phyloP scores from a whole-genome alignment of 2,329 filamentous ascomycete genomes.

The Coniella vitis region DNA sequence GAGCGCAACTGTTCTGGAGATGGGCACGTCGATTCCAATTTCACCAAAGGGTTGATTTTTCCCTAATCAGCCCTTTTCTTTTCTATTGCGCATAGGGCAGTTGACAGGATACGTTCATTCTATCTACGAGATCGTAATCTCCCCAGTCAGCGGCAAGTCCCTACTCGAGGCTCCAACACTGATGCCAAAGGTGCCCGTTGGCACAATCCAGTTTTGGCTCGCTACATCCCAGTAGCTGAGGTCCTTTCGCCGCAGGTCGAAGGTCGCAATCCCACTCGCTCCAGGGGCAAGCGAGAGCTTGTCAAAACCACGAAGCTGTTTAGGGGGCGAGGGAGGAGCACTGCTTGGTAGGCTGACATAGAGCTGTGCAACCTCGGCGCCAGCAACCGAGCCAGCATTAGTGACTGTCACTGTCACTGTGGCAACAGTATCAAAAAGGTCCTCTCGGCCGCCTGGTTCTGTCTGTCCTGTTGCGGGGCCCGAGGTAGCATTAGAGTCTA shows the following conservation, averaged over 20 bases:
- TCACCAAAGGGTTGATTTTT: too few relatives aligned
- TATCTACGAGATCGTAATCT: slow-evolving; percentile 17
- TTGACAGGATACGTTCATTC: neutral
- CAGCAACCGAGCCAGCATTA: slow-evolving; percentile 55
- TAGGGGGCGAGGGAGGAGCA: slow-evolving; percentile 32
- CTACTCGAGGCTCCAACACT: slow-evolving; percentile 40
- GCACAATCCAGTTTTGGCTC: slow-evolving; percentile 53
- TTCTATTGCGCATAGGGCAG: too few relatives aligned
- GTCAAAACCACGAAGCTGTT: slow-evolving; percentile 55
- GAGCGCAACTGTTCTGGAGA: too few relatives aligned
- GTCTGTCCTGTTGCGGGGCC: slow-evolving; percentile 34
- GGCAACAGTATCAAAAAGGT: slow-evolving; percentile 39
- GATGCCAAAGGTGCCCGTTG: slow-evolving; percentile 35
- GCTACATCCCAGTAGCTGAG: slow-evolving; percentile 57
- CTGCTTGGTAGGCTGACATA: slow-evolving; percentile 38
- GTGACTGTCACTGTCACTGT: slow-evolving; percentile 53
- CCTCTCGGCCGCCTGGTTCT: slow-evolving; percentile 36
- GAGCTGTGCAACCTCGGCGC: slow-evolving; percentile 62
- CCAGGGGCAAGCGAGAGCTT: slow-evolving; percentile 47
- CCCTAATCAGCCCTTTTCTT: too few relatives aligned
- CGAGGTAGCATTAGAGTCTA: slow-evolving; percentile 30
- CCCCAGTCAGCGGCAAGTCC: slow-evolving; percentile 35
- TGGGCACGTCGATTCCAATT: too few relatives aligned
- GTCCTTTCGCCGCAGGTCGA: slow-evolving; percentile 52
- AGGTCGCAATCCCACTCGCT: slow-evolving; percentile 38